Conservation (phyloP, 768 basidiomycete genomes). For the Podaxis sp. region DNA sequence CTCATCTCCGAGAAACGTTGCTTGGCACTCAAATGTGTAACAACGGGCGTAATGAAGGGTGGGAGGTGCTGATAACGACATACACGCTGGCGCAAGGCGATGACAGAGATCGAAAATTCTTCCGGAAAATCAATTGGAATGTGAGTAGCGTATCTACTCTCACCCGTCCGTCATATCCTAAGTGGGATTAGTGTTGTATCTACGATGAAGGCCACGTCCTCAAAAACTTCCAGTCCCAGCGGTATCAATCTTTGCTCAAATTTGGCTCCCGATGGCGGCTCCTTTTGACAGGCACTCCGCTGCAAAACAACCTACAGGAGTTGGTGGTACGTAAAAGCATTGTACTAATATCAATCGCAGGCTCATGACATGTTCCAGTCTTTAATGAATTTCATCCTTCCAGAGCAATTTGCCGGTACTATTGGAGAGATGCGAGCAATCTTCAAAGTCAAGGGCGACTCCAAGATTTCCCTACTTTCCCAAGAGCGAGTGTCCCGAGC, state of each 20-base stretch:
- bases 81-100: conserved; percentile 94
- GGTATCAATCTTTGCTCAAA: conserved; percentile 85
- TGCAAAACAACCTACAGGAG: conserved; percentile 91
- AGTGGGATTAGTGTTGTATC: conserved; percentile 68
- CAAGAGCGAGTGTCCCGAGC: conserved; percentile 92
- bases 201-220: conserved; percentile 97
- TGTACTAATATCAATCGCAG: not conserved
- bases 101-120: conserved; percentile 89
- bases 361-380: conserved; percentile 55
- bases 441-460: conserved; percentile 96
- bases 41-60: conserved; percentile 55
- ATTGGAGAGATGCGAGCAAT: conserved; percentile 85
- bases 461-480: conserved; percentile 83
- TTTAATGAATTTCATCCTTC: conserved; percentile 96
- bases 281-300: conserved; percentile 91
- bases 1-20: conserved; percentile 69
- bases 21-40: conserved; percentile 53
- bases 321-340: conserved; percentile 63
- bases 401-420: conserved; percentile 79
- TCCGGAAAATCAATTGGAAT: conserved; percentile 89
- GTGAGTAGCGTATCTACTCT: conserved; percentile 48
- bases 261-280: conserved; percentile 88
- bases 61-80: conserved; percentile 95
- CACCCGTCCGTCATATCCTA: conserved; percentile 5
- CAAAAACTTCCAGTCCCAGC: conserved; percentile 97